These are phyloP conservation scores for Cutaneotrichosporon daszewskae DNA, from an alignment of 1,284 basidiomycete genomes.

Conservation along the genomic window DNA sequence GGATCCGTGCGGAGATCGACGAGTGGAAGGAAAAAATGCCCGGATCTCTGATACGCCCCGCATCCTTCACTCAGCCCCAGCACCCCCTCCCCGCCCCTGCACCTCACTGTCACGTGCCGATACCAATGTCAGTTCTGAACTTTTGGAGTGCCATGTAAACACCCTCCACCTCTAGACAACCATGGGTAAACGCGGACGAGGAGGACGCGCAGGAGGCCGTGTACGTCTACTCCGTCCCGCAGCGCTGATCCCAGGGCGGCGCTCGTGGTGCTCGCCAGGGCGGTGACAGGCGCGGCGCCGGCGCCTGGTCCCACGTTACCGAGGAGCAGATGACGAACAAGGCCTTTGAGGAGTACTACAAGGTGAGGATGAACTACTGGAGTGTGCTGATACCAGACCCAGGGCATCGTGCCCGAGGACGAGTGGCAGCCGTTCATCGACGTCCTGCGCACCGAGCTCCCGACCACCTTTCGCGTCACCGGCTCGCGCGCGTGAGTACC, in stretches of 20 bases:
- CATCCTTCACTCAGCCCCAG: too few relatives aligned
- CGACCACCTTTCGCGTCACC: slow-evolving; percentile 91
- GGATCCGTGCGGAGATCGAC: too few relatives aligned
- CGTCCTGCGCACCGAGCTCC: slow-evolving; percentile 65
- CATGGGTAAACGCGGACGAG: slow-evolving; percentile 13
- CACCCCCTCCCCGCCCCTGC: too few relatives aligned
- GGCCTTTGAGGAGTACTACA: slow-evolving; percentile 70
- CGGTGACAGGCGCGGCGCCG: not conserved
- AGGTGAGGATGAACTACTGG: slow-evolving; percentile 22
- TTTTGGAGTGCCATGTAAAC: too few relatives aligned
- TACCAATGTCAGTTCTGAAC: too few relatives aligned
- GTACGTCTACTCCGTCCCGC: not conserved
- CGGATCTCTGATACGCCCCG: too few relatives aligned
- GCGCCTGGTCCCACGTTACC: slow-evolving; percentile 21
- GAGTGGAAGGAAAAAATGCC: too few relatives aligned
- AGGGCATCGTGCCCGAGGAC: slow-evolving; percentile 46
- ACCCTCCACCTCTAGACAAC: too few relatives aligned
- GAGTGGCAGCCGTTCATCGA: slow-evolving; percentile 78
- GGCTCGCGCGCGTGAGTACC: slow-evolving; percentile 70
- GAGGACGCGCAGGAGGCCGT: slow-evolving; percentile 1
- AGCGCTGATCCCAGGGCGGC: not conserved
- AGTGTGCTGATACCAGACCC: slow-evolving; percentile 24
- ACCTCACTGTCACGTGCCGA: too few relatives aligned
- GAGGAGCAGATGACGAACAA: slow-evolving; percentile 56
- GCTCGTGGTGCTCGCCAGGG: slow-evolving; percentile 1